phyloP scores from a whole-genome alignment of 495 filamentous ascomycete genomes.

The Penicillium pancosmium region DNA sequence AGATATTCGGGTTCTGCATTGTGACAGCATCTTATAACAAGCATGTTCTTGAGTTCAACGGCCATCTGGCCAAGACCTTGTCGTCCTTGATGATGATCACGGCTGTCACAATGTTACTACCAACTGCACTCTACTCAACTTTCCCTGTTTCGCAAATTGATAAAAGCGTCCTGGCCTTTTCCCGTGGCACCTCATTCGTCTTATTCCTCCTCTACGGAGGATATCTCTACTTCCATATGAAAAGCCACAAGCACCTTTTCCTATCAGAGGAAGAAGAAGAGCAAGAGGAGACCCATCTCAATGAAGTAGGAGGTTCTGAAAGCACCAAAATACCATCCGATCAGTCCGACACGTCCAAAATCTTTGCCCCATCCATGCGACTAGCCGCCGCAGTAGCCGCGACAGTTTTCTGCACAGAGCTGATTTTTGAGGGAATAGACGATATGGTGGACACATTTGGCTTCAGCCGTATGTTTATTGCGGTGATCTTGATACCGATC shows the following conservation, averaged over 20 bases:
- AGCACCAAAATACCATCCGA: neutral
- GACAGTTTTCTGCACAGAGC: slow-evolving; percentile 29
- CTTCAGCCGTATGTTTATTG: slow-evolving; percentile 25
- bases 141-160: slow-evolving; percentile 37
- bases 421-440: slow-evolving; percentile 24
- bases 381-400: slow-evolving; percentile 23
- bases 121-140: slow-evolving; percentile 30
- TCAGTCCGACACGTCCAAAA: slow-evolving; percentile 26
- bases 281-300: neutral
- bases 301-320: neutral
- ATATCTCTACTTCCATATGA: slow-evolving; percentile 60
- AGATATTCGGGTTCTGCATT: slow-evolving; percentile 27
- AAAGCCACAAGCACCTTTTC: slow-evolving; percentile 27
- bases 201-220: slow-evolving; percentile 68
- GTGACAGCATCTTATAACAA: slow-evolving; percentile 22
- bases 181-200: slow-evolving; percentile 41
- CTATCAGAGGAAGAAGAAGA: slow-evolving; percentile 32
- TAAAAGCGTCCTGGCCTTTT: slow-evolving; percentile 44
- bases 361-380: slow-evolving; percentile 25
- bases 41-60: slow-evolving; percentile 56
- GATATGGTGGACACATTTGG: slow-evolving; percentile 20
- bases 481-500: slow-evolving; percentile 31
- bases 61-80: slow-evolving; percentile 23
- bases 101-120: slow-evolving; percentile 24
- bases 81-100: slow-evolving; percentile 31